Conservation (phyloP, 306 rosid species). For the Dryas alaskensis region DNA sequence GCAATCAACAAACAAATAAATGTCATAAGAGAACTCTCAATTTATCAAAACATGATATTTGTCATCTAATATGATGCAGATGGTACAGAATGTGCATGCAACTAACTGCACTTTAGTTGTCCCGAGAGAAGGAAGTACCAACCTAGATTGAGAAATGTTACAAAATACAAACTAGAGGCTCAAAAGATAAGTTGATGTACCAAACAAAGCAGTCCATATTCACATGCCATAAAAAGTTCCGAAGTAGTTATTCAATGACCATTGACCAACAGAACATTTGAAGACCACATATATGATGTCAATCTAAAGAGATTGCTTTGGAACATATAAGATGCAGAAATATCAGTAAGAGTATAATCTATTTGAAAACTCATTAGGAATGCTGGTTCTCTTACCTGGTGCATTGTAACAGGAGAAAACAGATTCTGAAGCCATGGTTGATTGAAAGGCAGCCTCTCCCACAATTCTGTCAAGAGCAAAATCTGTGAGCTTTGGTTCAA, state of each 20-base stretch:
- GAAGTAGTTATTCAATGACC: background rate
- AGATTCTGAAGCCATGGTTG: slow-evolving; percentile 70
- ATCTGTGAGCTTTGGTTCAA: slow-evolving; percentile 88
- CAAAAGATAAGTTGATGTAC: background rate
- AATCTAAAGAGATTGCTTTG: background rate
- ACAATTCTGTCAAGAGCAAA: slow-evolving; percentile 72
- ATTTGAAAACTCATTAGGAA: background rate
- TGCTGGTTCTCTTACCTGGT: slow-evolving; percentile 57
- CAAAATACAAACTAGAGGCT: background rate
- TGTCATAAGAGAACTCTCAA: background rate
- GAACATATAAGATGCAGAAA: background rate
- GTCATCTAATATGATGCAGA: background rate
- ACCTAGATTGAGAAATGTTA: background rate
- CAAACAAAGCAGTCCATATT: no score
- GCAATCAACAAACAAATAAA: slow-evolving; percentile 38
- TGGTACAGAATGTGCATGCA: background rate
- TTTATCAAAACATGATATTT: no score
- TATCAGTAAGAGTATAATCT: background rate
- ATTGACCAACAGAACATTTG: background rate
- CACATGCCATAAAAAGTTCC: no score
- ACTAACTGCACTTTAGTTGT: background rate
- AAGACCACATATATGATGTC: background rate
- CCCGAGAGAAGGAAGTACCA: background rate
- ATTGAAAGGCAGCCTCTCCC: slow-evolving; percentile 81
- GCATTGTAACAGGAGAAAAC: slow-evolving; percentile 77